These are phyloP conservation scores for Pyrenophora seminiperda DNA, from an alignment of 2,329 filamentous ascomycete species.

Conservation along the genomic window DNA sequence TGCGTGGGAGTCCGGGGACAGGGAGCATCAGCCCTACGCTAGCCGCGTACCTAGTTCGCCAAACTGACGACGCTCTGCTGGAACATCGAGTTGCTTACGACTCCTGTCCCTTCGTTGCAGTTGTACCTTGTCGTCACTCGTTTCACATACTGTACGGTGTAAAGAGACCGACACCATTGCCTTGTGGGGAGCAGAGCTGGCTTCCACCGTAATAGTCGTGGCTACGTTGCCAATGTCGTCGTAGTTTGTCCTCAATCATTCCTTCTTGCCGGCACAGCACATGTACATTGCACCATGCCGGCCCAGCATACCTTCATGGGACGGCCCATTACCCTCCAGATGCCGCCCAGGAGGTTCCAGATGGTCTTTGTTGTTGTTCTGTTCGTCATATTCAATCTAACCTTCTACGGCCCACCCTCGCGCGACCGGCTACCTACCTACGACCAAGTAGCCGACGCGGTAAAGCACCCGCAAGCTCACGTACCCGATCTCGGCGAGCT, in stretches of 20 bases:
- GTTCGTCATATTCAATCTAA: slow-evolving; percentile 39
- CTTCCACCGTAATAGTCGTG: slow-evolving; percentile 4
- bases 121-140: slow-evolving; percentile 11
- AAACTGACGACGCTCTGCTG: background rate
- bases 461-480: slow-evolving; percentile 46
- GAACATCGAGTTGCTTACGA: slow-evolving; percentile 21
- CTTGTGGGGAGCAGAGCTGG: slow-evolving; percentile 1
- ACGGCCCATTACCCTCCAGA: slow-evolving; percentile 39
- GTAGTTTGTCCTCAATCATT: slow-evolving; percentile 12
- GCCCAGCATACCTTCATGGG: slow-evolving; percentile 42
- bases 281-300: slow-evolving; percentile 33
- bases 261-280: background rate
- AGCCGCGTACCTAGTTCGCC: slow-evolving; percentile 10
- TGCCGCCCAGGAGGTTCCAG: slow-evolving; percentile 56
- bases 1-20: slow-evolving; percentile 13
- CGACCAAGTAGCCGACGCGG: slow-evolving; percentile 45
- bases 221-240: slow-evolving; percentile 20
- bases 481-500: slow-evolving; percentile 38
- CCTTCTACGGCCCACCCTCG: slow-evolving; percentile 46
- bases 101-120: background rate
- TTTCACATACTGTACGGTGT: slow-evolving; percentile 1
- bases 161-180: background rate
- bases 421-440: slow-evolving; percentile 45
- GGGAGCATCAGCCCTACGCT: slow-evolving; percentile 30
- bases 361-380: slow-evolving; percentile 48